A percentile compares a stretch with the other conserved stretches of the same genome.
Evolutionary conservation across 768 basidiomycete species (phyloP).

Genomic region (Suillus placidus): DNA sequence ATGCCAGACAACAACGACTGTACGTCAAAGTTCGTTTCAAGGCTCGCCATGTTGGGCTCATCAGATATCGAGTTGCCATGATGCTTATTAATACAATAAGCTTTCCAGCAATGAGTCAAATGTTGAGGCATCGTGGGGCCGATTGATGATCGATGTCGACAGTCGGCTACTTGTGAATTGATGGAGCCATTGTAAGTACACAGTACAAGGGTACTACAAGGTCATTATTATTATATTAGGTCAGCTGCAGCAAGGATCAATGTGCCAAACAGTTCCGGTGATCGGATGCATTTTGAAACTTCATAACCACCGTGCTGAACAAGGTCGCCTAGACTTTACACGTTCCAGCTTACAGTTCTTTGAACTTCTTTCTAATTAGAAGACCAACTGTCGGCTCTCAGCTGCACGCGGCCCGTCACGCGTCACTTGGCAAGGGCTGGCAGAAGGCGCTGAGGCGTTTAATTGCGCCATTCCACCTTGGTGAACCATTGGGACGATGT

Average conservation of each 20-base stretch:
- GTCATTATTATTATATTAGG: not conserved
- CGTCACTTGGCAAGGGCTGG: not conserved
- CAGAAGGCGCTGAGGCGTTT: not conserved
- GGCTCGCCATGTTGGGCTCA: not conserved
- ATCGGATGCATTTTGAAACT: not conserved
- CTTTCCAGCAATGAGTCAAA: not conserved
- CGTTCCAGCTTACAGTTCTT: not conserved
- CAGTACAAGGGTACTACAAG: not conserved
- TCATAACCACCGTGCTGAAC: not conserved
- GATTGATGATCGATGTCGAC: not conserved
- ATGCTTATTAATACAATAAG: not conserved
- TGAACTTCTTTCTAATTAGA: not conserved
- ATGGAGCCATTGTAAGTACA: not conserved
- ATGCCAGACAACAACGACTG: not conserved
- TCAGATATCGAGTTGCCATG: slow-evolving; percentile 1
- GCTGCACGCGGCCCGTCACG: not conserved
- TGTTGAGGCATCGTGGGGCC: not conserved
- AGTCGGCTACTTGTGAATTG: not conserved
- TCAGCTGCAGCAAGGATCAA: not conserved
- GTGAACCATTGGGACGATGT: slow-evolving; percentile 21
- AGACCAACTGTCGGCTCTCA: not conserved
- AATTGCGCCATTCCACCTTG: not conserved
- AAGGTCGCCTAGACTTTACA: not conserved
- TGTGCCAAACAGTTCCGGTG: no score
- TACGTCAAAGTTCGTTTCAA: not conserved